These are phyloP conservation scores for Thelonectria olida DNA, from an alignment of 2,329 filamentous ascomycete species.

Conservation along the genomic window DNA sequence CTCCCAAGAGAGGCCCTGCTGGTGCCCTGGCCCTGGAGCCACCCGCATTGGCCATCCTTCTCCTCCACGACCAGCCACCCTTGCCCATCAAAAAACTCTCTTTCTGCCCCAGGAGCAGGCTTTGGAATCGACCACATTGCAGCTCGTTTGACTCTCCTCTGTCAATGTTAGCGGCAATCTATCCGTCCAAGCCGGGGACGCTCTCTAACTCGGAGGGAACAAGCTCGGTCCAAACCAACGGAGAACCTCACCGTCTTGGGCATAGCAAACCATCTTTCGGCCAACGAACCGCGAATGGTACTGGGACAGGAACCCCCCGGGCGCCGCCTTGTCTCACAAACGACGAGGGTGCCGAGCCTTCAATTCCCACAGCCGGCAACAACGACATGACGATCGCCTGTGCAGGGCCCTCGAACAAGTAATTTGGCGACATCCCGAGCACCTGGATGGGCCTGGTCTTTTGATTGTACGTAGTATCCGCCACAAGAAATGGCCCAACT, in stretches of 20 bases:
- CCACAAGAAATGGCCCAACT: neutral
- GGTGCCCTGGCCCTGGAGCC: constrained; percentile 14
- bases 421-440: constrained; percentile 11
- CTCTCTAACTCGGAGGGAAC: constrained; percentile 11
- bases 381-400: constrained; percentile 37
- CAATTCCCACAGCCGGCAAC: constrained; percentile 1
- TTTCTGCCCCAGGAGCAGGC: too few species aligned
- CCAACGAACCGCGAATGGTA: constrained; percentile 22
- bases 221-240: constrained; percentile 9
- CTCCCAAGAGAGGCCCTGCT: too few species aligned
- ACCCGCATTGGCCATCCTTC: constrained; percentile 20
- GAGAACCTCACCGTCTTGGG: constrained; percentile 29
- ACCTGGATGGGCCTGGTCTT: constrained; percentile 17
- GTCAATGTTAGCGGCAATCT: constrained; percentile 37
- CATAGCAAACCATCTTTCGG: constrained; percentile 24
- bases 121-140: too few species aligned
- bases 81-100: constrained; percentile 12
- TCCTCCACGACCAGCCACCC: constrained; percentile 5
- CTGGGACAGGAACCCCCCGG: too few species aligned
- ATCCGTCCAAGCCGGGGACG: constrained; percentile 28
- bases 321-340: constrained; percentile 26
- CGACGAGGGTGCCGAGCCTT: constrained; percentile 28
- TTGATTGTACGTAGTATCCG: neutral
- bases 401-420: constrained; percentile 29
- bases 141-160: constrained; percentile 15